Evolutionary conservation across 2,329 filamentous ascomycete genomes (phyloP).

Genomic region (Diplodia scrobiculata): DNA sequence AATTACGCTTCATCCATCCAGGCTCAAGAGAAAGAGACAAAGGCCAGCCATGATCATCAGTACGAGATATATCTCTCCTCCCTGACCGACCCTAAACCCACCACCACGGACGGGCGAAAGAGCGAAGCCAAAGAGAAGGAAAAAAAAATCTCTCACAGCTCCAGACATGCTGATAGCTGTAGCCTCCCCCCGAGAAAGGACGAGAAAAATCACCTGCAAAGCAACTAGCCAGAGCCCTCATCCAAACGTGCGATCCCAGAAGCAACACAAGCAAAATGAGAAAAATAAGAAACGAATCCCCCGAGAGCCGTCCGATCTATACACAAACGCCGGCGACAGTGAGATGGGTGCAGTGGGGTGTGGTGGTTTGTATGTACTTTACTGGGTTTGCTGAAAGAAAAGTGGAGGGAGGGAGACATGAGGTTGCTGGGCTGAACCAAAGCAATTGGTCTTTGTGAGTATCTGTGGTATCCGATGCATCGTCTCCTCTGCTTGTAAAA

Average conservation of each 20-base stretch:
- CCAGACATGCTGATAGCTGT: neutral
- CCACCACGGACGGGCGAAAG: too few species aligned
- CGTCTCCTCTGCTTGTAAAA: constrained; percentile 7
- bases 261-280: neutral
- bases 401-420: too few species aligned
- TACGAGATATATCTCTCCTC: neutral
- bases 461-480: constrained; percentile 23
- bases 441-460: constrained; percentile 2
- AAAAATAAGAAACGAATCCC: neutral
- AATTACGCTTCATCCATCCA: neutral
- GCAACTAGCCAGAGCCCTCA: neutral
- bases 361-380: constrained; percentile 2
- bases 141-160: neutral
- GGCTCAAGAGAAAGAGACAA: neutral
- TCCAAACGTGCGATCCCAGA: neutral
- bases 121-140: neutral
- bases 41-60: neutral
- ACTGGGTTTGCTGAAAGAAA: neutral
- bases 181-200: neutral
- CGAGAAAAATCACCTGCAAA: neutral
- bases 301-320: constrained; percentile 1
- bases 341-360: neutral
- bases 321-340: constrained; percentile 3
- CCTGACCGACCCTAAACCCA: too few species aligned
- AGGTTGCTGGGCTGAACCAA: neutral